Base-by-base conservation (phyloP, 169 alveolate species). In the Amoebophrya sp. region DNA sequence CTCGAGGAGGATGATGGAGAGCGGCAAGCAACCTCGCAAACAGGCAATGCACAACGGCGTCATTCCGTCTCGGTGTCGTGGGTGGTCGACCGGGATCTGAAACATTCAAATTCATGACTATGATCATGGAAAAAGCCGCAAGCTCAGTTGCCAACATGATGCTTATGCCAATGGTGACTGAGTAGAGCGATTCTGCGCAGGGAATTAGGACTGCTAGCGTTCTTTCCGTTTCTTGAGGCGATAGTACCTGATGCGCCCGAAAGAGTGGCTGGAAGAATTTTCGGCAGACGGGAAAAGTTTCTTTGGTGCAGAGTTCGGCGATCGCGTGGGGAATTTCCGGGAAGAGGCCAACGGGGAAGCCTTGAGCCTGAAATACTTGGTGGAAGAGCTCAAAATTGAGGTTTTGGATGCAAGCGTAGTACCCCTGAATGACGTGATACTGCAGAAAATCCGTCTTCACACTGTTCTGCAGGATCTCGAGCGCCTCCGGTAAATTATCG, bases 11-110 rank as follows among this genome's bases (percentile, higher is more conserved):
- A 66, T 25, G 83, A 66, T n/a, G 32, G 83, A 66, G 10, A 66
- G 32, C 35, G 83, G 83, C 83, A 66, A n/a, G 83, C 83, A 66
- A 25, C 83, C 83, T 12, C 83, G 83, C 35, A 66, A 25, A n/a
- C 83, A 66, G 32, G 83, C 12, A n/a, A 66, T n/a, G 83, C 83
- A 66, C 1, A 66, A 25, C 83, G 83, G 83, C 1, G 83, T 66
- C 83, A 66, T 18, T 7, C 83, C 83, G 18, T 66, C 83, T 7
- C 83, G 83, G 18, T 66, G 83, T 25, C 83, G 29, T 66, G 83
- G 83, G 83, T 66, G 83, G 35, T 66, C 83, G 32, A 66, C 83
- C 29, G 39, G 29, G 1, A 66, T 66, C 83, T 66, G 83, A 12
- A 12, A 41, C 23, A 41, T 41, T 41, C n/a, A n/a, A n/a, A n/a